Percentiles rank a stretch among this genome's conserved stretches.
phyloP scores from a whole-genome alignment of 176 grass and related monocot species.

The Raddia guianensis region DNA sequence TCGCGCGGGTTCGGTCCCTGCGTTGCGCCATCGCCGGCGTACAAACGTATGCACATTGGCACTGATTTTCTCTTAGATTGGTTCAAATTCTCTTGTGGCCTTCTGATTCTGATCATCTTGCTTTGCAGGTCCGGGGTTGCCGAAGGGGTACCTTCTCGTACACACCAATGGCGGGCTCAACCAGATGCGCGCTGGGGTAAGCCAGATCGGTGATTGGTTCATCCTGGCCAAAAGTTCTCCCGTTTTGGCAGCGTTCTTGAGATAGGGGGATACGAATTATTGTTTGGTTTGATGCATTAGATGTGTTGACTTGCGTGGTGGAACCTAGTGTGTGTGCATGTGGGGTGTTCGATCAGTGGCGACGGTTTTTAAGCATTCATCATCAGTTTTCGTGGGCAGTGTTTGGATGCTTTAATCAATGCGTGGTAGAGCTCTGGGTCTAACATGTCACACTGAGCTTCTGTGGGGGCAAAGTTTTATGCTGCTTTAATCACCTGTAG shows the following conservation, averaged over 20 bases:
- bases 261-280: constrained; percentile 26
- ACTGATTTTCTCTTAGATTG: neutral
- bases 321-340: constrained; percentile 35
- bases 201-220: constrained; percentile 10
- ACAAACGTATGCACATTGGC: constrained; percentile 45
- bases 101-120: constrained; percentile 23
- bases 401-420: constrained; percentile 34
- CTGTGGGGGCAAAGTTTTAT: neutral
- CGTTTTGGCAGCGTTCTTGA: constrained; percentile 30
- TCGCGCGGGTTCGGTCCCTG: constrained; percentile 67
- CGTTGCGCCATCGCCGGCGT: constrained; percentile 45
- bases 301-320: constrained; percentile 36
- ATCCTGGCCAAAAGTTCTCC: constrained; percentile 13
- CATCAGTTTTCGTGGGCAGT: constrained; percentile 15
- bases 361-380: constrained; percentile 22
- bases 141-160: constrained; percentile 79
- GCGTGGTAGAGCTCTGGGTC: constrained; percentile 5
- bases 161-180: constrained; percentile 94
- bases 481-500: constrained; percentile 4
- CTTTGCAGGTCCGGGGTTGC: constrained; percentile 53
- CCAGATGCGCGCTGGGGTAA: constrained; percentile 98
- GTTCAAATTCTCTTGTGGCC: neutral
- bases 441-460: neutral
- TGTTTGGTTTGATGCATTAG: constrained; percentile 27
- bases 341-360: constrained; percentile 36